Conservation (phyloP, 177 flowering plant species). For the Vitis hybrid region DNA sequence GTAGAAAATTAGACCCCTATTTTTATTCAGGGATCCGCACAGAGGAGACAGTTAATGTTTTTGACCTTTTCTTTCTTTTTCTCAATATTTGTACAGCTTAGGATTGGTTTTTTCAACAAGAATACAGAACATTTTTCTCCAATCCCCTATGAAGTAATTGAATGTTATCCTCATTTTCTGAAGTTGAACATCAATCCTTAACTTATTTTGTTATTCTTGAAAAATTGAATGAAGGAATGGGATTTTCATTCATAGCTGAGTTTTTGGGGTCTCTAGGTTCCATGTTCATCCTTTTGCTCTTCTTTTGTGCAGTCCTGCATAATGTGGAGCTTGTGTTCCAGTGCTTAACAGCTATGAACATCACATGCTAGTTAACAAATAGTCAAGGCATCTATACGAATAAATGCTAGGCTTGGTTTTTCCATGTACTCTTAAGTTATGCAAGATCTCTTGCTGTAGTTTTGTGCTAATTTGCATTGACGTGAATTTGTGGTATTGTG, state of each 20-base stretch:
- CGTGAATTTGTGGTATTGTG: too few relatives aligned
- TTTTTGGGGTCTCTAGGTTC: not conserved
- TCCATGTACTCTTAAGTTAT: too few relatives aligned
- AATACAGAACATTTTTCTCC: conserved; percentile 27
- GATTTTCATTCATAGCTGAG: not conserved
- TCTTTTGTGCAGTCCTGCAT: not conserved
- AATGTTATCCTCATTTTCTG: conserved; percentile 13
- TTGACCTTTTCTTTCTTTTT: conserved; percentile 18
- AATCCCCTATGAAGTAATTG: conserved; percentile 9
- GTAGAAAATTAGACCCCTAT: conserved; percentile 33
- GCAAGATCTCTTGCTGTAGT: too few relatives aligned
- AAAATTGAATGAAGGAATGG: conserved; percentile 1
- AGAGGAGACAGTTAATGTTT: conserved; percentile 27
- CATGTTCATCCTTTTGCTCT: not conserved
- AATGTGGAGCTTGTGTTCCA: not conserved
- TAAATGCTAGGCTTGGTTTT: not conserved
- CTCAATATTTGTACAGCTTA: conserved; percentile 47
- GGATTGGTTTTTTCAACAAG: conserved; percentile 32
- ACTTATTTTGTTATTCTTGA: conserved; percentile 6
- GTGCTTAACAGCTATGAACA: not conserved
- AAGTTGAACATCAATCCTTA: conserved; percentile 19
- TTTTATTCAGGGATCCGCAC: conserved; percentile 29
- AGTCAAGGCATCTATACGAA: not conserved
- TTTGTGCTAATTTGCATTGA: too few relatives aligned
- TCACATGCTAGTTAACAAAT: not conserved